Base-by-base conservation (phyloP, 805 yeast species). In the Brettanomyces anomalus region DNA sequence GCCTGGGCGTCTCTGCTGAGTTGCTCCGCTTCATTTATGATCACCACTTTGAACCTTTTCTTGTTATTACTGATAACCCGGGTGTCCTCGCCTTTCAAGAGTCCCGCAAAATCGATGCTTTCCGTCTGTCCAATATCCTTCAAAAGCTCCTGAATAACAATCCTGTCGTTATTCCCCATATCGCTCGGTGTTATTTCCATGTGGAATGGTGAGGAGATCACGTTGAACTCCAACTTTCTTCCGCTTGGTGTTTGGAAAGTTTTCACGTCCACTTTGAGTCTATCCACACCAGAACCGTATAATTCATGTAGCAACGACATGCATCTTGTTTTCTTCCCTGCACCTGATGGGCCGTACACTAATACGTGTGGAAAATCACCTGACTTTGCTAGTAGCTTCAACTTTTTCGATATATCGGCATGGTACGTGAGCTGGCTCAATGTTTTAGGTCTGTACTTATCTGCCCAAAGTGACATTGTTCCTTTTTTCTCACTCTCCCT, bases 151-250 rank as follows among this genome's bases (percentile, higher is more conserved):
- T 93, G 97, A 51, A 93, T 88, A 28, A 93, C 96, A 41, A 93
- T 81, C 48, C 97, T 73, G 64, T 93, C 99, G 57, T 88, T 87
- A 61, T 83, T 87, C 5, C 97, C 97, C 81, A 93, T 82, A 63
- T 93, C 98, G 46, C 93, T 77, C 6, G 99, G 99, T 3, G 97
- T 93, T 54, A 93, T 85, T 59, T 93, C 99, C 48, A 89, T 65
- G 63, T 93, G 99, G 57, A 81, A 78, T 0, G 90, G 85, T 10
- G 95, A 82, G 36, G 95, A 84, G n/a, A 93, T 85, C 18, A 93
- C 88, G 55, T 87, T 93, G 63, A 93, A 81, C 55, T 93, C 97
- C 43, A 93, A 64, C 58, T 87, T 90, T 39, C 89, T 68, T 49
- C 79, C 81, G 7, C 85, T 71, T 3, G 76, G 61, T 0, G 95